These are phyloP conservation scores for Betula pendula DNA, from an alignment of 306 rosid genomes.

Conservation along the genomic window DNA sequence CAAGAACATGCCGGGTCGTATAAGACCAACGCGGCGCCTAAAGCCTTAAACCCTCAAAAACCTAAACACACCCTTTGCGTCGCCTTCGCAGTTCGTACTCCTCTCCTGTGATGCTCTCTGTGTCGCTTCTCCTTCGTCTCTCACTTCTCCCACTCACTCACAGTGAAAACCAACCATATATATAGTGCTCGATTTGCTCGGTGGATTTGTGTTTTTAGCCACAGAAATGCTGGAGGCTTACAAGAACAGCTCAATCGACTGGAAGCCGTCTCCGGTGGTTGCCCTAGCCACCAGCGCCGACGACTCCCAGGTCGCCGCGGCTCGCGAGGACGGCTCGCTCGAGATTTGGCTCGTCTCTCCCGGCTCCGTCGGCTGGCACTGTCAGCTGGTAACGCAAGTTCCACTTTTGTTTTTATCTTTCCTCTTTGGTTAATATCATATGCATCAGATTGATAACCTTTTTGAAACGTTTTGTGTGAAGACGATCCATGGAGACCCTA, in stretches of 20 bases:
- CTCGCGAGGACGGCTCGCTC: slow-evolving; percentile 83
- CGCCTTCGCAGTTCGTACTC: not conserved
- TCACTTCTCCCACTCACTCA: not conserved
- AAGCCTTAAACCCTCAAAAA: slow-evolving; percentile 11
- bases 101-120: not conserved
- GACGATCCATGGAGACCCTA: slow-evolving; percentile 83
- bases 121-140: not conserved
- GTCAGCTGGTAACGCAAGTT: slow-evolving; percentile 63
- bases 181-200: not conserved
- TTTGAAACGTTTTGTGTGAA: slow-evolving; percentile 19
- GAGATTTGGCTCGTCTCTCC: slow-evolving; percentile 99
- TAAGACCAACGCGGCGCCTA: not conserved
- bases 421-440: not conserved
- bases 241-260: slow-evolving; percentile 55
- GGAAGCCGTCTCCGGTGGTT: slow-evolving; percentile 80
- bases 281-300: slow-evolving; percentile 84
- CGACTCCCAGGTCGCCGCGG: slow-evolving; percentile 81
- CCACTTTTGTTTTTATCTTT: not conserved
- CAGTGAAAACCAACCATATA: not conserved
- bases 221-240: slow-evolving; percentile 52
- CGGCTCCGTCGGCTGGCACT: slow-evolving; percentile 95
- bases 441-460: not conserved
- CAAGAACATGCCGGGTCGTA: not conserved
- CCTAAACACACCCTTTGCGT: not conserved
- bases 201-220: not conserved